Conservation (phyloP, 2,329 filamentous ascomycete genomes). For the Calonectria hongkongensis region DNA sequence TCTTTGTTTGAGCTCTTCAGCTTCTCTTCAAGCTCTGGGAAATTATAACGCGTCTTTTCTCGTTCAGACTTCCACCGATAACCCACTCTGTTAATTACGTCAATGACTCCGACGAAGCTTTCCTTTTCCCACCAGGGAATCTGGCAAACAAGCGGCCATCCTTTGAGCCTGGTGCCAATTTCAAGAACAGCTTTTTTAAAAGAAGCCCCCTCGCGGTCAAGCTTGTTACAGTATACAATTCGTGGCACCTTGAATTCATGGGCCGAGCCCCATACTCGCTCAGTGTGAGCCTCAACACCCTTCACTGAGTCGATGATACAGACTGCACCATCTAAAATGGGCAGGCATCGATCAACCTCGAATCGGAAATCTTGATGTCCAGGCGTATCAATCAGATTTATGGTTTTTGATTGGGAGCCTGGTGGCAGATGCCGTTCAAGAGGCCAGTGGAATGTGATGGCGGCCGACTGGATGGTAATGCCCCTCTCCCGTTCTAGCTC, state of each 20-base stretch:
- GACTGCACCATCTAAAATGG: conserved; percentile 92
- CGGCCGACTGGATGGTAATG: conserved; percentile 98
- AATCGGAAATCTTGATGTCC: conserved; percentile 99
- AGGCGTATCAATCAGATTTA: conserved; percentile 96
- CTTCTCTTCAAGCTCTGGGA: conserved; percentile 60
- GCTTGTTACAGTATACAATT: conserved; percentile 85
- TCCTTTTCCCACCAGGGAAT: conserved; percentile 96
- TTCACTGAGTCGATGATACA: conserved; percentile 95
- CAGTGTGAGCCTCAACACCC: conserved; percentile 96
- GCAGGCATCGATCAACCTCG: conserved; percentile 92
- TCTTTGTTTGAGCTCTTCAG: conserved; percentile 68
- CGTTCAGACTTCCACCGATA: conserved; percentile 79
- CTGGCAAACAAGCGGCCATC: conserved; percentile 93
- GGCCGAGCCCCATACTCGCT: conserved; percentile 95
- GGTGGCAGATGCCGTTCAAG: conserved; percentile 68
- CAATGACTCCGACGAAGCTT: conserved; percentile 87
- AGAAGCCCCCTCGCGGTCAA: conserved; percentile 84
- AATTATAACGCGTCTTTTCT: conserved; percentile 61
- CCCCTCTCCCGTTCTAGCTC: conserved; percentile 93
- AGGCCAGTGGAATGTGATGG: conserved; percentile 97
- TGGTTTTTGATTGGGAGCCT: conserved; percentile 74
- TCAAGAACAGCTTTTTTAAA: conserved; percentile 92
- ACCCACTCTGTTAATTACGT: conserved; percentile 85
- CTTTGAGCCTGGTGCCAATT: conserved; percentile 85
- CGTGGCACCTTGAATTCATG: conserved; percentile 90